Evolutionary conservation across 345 rosid species (phyloP).

Genomic region (Citrus cavaleriei): DNA sequence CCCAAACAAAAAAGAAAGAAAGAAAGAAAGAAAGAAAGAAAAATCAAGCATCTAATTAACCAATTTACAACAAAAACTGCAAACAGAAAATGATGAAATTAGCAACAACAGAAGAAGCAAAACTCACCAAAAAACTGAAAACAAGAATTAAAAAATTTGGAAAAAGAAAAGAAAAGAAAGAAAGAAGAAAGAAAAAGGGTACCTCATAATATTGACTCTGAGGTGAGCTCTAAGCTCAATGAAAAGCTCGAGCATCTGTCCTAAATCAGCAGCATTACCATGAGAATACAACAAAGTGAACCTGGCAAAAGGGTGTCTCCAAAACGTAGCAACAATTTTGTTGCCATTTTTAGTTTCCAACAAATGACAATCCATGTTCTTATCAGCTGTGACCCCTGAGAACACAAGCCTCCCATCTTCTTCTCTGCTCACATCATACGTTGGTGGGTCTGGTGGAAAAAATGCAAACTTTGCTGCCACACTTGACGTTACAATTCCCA

Average conservation of each 20-base stretch:
- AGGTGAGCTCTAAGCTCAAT: slow-evolving; percentile 94
- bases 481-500: slow-evolving; percentile 94
- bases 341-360: slow-evolving; percentile 74
- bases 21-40: background rate
- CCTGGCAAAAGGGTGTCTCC: slow-evolving; percentile 92
- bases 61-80: background rate
- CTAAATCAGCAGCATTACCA: slow-evolving; percentile 97
- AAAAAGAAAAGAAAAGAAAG: background rate
- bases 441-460: slow-evolving; percentile 95
- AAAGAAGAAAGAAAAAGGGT: background rate
- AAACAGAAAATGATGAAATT: background rate
- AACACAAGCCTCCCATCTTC: slow-evolving; percentile 63
- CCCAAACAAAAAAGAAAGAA: background rate
- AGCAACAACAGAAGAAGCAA: background rate
- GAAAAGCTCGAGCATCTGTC: slow-evolving; percentile 95
- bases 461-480: slow-evolving; percentile 98
- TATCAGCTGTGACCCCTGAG: slow-evolving; percentile 69
- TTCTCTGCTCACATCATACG: slow-evolving; percentile 59
- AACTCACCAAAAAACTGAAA: background rate
- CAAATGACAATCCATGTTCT: slow-evolving; percentile 77
- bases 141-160: no score
- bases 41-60: background rate
- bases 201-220: slow-evolving; percentile 96
- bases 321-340: slow-evolving; percentile 81
- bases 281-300: slow-evolving; percentile 92